Base-by-base conservation (phyloP, 2,329 filamentous ascomycete genomes). In the Stemphylium lycopersici region DNA sequence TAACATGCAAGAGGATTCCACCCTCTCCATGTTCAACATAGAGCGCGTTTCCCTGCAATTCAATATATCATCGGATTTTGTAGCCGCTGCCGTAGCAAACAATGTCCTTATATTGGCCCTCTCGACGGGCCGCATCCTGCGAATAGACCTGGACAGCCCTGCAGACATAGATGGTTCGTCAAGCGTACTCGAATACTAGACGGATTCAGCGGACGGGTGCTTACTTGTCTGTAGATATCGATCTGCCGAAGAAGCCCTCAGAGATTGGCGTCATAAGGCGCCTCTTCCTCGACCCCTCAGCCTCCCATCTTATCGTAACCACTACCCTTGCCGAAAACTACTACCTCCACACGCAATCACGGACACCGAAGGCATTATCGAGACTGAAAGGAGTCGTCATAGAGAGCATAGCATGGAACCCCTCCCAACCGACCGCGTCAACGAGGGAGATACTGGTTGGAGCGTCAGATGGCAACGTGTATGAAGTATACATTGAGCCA, bases 251-350 rank as follows among this genome's bases (percentile, higher is more conserved):
- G 79, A 95, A 93, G 69, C 86, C 91, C 13, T 89, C 91, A 33
- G 93, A 99, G 75, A 85, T 95, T 55, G 95, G 95, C 63, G 85
- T 96, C 47, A 98, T 99, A 70, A 88, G 90, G 65, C 91, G 90
- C 79, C 91, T 99, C 85, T 99, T 99, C 79, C 89, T 99, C 70
- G 95, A 99, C 71, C 93, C 95, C 24, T 96, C 93, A 10, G 95
- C 95, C 24, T 97, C 92, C 5, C 95, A 99, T 78, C 82, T 99
- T 24, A 85, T 99, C 61, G 87, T 99, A 64, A 92, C 90, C 72
- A 99, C 95, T 3, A 89, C 91, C 4, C 85, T 92, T 36, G 92
- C 92, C 72, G 95, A 99, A 76, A 98, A 96, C 78, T 99, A 93
- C 80, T 99, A 99, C 76, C 89, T 99, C 8, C 95, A 99, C 75